Base-by-base conservation (phyloP, 768 basidiomycete species). In the Peribolospora kevripleyi region DNA sequence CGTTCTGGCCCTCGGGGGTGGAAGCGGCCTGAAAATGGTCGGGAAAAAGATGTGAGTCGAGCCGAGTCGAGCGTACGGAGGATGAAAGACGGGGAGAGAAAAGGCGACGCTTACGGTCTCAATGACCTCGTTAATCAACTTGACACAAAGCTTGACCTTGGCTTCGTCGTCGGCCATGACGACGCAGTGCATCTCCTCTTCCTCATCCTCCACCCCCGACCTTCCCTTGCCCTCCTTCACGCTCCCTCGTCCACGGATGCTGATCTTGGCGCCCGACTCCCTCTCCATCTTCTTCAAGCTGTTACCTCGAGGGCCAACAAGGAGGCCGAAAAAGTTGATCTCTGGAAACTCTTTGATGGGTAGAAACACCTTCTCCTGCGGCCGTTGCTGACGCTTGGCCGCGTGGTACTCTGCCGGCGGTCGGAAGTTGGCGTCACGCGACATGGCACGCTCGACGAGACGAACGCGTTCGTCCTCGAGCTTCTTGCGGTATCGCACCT, bases 321-420 rank as follows among this genome's bases (percentile, higher is more conserved):
- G 77, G 58, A 98, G 73, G 62, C 93, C 93, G 63, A 98, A 97
- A 72, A 97, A 98, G 67, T 98, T 98, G 74, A 98, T 97, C 70
- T 97, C 91, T 2, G 93, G 93, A 62, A 98, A 98, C 70, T 98
- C 93, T 68, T 98, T 97, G 66, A 95, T 90, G 46, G 93, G 93
- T 58, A 98, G 95, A 67, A 97, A 98, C 58, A 98, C 93, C 70
- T 97, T 97, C 57, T 98, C 93, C 42, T 84, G 83, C 10, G 91
- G 90, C 50, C 87, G 78, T 57, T 84, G 83, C 54, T 65, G 60
- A 41, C 87, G 81, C 68, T 93, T 91, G 66, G 87, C 81, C 67
- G 87, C 83, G 59, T 86, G 83, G 65, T 95, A 91, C 68, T 98
- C 93, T 55, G 86, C 82, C 7, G 93, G 93, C 54, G 93, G 88